Evolutionary conservation across 2,329 filamentous ascomycete genomes (phyloP).

Genomic region (Bisporella sp.): DNA sequence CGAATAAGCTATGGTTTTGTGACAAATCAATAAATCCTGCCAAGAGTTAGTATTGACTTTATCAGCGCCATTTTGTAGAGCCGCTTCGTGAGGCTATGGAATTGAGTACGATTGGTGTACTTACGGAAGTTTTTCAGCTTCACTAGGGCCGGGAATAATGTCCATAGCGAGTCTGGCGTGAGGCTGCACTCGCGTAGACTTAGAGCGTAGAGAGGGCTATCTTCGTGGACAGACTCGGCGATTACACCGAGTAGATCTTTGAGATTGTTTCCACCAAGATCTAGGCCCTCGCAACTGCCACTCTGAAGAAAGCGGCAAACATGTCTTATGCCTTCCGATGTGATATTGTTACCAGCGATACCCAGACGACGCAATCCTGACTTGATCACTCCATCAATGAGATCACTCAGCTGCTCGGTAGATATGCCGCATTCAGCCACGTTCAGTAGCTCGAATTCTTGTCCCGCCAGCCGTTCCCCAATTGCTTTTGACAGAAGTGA

Average conservation of each 20-base stretch:
- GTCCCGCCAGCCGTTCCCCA: conserved; percentile 67
- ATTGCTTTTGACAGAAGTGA: conserved; percentile 69
- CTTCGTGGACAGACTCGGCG: conserved; percentile 43
- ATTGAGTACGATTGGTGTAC: background rate
- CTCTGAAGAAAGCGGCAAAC: conserved; percentile 69
- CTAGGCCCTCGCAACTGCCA: conserved; percentile 78
- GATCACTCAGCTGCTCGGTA: conserved; percentile 61
- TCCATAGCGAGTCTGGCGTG: conserved; percentile 62
- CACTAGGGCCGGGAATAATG: conserved; percentile 66
- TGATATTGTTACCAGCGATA: conserved; percentile 74
- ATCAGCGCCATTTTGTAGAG: too few species aligned
- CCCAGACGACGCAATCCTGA: conserved; percentile 74
- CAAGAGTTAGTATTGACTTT: too few species aligned
- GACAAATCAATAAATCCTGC: conserved; percentile 77
- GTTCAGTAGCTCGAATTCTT: conserved; percentile 73
- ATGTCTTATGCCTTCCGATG: conserved; percentile 65
- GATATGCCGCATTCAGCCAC: conserved; percentile 72
- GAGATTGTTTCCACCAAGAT: conserved; percentile 79
- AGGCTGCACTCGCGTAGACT: conserved; percentile 84
- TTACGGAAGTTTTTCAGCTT: conserved; percentile 63
- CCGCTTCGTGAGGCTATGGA: too few species aligned
- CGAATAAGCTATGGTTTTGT: conserved; percentile 78
- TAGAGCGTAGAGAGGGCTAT: conserved; percentile 66
- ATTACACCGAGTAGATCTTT: conserved; percentile 47
- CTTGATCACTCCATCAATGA: conserved; percentile 77